Percentiles rank a stretch among this genome's conserved stretches.
Evolutionary conservation across 306 rosid genomes (phyloP).

Genomic region (Corylus avellana): DNA sequence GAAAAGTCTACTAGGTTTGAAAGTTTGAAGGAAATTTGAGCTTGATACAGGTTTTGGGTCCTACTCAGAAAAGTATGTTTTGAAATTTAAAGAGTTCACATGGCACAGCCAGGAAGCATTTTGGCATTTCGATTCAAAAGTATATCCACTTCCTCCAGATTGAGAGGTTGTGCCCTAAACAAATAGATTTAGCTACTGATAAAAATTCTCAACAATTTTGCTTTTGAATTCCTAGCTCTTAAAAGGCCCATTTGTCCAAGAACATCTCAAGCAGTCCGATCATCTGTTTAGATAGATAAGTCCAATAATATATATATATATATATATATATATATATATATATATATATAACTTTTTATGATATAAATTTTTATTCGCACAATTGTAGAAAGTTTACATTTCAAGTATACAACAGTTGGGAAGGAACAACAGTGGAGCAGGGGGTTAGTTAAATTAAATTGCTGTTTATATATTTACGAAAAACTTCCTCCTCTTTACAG

Average conservation of each 20-base stretch:
- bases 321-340: background rate
- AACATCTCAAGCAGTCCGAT: no score
- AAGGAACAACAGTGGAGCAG: background rate
- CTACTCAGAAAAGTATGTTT: background rate
- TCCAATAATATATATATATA: background rate
- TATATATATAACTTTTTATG: background rate
- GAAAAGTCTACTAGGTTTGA: background rate
- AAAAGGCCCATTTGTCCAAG: no score
- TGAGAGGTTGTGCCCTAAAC: no score
- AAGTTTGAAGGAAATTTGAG: background rate
- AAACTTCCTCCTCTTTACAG: constrained; percentile 59
- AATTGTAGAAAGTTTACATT: background rate
- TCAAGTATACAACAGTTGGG: background rate
- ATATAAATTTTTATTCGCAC: background rate
- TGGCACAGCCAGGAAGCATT: background rate
- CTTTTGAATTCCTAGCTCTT: no score
- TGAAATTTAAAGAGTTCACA: background rate
- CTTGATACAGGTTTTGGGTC: background rate
- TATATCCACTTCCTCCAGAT: no score
- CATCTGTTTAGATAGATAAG: no score
- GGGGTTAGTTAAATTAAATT: constrained; percentile 7
- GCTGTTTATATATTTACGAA: constrained; percentile 47
- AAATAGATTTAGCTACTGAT: no score
- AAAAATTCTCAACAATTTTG: no score
- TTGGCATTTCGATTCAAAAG: background rate